Percentiles rank a stretch among this genome's conserved stretches.
Evolutionary conservation across 2,329 filamentous ascomycete species (phyloP).

Genomic region (Thermoascus crustaceus): DNA sequence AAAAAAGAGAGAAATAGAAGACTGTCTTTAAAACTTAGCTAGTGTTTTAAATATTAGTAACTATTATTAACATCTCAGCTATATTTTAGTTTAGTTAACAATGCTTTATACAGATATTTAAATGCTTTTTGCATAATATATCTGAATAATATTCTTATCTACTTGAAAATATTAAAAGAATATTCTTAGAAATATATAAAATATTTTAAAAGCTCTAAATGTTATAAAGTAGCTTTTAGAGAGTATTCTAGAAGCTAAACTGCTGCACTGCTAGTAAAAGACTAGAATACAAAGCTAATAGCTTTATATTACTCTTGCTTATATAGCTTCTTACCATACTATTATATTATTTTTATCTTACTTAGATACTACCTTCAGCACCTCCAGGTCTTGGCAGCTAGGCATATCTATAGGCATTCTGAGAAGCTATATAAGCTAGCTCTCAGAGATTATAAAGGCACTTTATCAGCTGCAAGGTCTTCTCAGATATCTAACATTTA

Average conservation of each 20-base stretch:
- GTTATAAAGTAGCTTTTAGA: not conserved
- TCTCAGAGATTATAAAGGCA: not conserved
- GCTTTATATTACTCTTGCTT: not conserved
- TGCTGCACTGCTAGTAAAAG: not conserved
- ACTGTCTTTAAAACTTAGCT: too few relatives aligned
- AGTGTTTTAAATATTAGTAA: too few relatives aligned
- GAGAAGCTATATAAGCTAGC: not conserved
- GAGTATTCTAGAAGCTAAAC: not conserved
- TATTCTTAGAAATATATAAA: conserved; percentile 58
- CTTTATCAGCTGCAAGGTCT: not conserved
- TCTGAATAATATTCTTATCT: too few relatives aligned
- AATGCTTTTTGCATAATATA: too few relatives aligned
- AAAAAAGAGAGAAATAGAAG: too few relatives aligned
- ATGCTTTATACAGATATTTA: too few relatives aligned
- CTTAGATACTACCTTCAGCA: not conserved
- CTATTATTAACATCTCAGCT: too few relatives aligned
- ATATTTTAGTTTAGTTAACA: too few relatives aligned
- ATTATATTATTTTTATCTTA: not conserved
- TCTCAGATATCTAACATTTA: not conserved
- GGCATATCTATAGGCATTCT: not conserved
- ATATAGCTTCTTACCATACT: not conserved
- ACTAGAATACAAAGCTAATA: not conserved
- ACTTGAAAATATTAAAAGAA: conserved; percentile 57
- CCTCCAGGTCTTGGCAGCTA: too few relatives aligned
- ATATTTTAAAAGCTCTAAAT: not conserved